phyloP scores from a whole-genome alignment of 2,329 filamentous ascomycete genomes.

The Colletotrichum destructivum region DNA sequence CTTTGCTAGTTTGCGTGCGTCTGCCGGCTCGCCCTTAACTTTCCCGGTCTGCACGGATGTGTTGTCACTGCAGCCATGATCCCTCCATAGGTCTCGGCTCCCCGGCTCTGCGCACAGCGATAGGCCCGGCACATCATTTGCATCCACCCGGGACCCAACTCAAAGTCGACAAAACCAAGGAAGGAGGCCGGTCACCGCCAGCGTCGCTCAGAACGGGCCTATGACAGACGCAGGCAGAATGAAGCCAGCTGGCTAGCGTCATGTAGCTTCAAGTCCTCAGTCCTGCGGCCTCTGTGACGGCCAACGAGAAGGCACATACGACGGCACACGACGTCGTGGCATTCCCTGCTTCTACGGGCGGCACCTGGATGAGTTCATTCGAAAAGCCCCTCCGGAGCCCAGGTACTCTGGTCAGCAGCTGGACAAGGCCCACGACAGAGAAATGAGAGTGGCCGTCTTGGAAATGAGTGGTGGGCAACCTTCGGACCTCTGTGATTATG shows the following conservation, averaged over 20 bases:
- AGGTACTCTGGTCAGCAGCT: conserved; percentile 27
- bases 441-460: conserved; percentile 28
- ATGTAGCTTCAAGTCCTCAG: conserved; percentile 50
- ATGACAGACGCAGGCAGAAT: conserved; percentile 55
- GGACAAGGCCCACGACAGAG: conserved; percentile 22
- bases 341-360: conserved; percentile 18
- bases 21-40: conserved; percentile 18
- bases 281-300: conserved; percentile 48
- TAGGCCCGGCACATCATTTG: conserved; percentile 58
- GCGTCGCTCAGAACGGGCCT: conserved; percentile 52
- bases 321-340: conserved; percentile 13
- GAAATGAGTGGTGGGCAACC: conserved; percentile 34
- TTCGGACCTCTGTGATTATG: neutral
- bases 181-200: conserved; percentile 55
- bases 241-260: conserved; percentile 57
- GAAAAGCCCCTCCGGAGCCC: conserved; percentile 7
- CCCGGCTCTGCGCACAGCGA: conserved; percentile 53
- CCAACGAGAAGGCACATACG: conserved; percentile 29
- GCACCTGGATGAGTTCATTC: conserved; percentile 9
- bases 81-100: conserved; percentile 55
- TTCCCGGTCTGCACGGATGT: conserved; percentile 55
- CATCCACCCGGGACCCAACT: conserved; percentile 55
- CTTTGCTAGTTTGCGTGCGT: conserved; percentile 13
- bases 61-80: conserved; percentile 62
- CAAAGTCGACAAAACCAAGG: conserved; percentile 59